A percentile compares a stretch with the other conserved stretches of the same genome.
These are phyloP conservation scores for Cystobasidiaceae sp. DNA, from an alignment of 1,284 basidiomycete species.

Conservation along the genomic window DNA sequence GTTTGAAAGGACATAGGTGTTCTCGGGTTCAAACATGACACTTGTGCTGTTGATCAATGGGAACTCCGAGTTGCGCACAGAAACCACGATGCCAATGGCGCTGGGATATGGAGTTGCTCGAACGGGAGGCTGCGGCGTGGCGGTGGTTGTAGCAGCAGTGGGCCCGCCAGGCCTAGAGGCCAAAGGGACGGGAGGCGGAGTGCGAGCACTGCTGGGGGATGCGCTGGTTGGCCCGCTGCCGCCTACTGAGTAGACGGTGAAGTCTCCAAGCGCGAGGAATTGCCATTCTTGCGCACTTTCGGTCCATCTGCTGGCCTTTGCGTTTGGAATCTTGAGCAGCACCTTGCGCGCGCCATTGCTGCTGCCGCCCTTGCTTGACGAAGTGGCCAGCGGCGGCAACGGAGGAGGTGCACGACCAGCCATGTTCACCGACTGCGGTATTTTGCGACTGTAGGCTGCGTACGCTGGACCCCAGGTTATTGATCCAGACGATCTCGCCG, in stretches of 20 bases:
- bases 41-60: constrained; percentile 8
- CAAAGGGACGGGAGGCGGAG: background rate
- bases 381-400: background rate
- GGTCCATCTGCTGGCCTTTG: constrained; percentile 18
- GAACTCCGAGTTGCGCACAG: constrained; percentile 25
- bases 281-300: background rate
- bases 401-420: background rate
- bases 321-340: constrained; percentile 27
- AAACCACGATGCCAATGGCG: constrained; percentile 5
- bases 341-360: constrained; percentile 14
- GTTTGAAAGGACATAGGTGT: constrained; percentile 23
- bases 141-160: no score
- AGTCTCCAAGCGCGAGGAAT: constrained; percentile 23
- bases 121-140: no score
- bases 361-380: background rate
- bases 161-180: no score
- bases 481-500: background rate
- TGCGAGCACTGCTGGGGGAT: background rate
- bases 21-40: constrained; percentile 3
- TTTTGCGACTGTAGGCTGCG: background rate
- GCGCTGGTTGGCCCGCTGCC: background rate
- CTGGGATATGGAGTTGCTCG: no score
- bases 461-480: no score
- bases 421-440: no score
- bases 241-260: constrained; percentile 23